phyloP scores from a whole-genome alignment of 495 filamentous ascomycete genomes.

The Podospora bellae-mahoneyi region DNA sequence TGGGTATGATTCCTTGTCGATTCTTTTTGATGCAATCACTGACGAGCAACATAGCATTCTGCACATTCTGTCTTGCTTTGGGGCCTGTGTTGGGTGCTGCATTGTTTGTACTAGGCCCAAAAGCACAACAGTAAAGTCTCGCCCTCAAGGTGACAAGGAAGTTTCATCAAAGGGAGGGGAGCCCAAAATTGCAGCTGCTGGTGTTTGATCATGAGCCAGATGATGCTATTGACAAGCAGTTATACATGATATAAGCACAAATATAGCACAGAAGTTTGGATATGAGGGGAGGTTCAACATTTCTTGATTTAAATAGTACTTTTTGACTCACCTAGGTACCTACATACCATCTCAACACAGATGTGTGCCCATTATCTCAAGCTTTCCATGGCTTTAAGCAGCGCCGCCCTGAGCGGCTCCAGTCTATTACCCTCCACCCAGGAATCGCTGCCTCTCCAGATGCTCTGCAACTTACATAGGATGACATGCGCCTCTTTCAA shows the following conservation, averaged over 20 bases:
- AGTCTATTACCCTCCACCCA: not conserved
- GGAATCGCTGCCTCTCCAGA: not conserved
- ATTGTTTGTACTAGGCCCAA: not conserved
- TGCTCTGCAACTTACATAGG: not conserved
- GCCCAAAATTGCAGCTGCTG: not conserved
- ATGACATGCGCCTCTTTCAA: not conserved
- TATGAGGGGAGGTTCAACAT: no score
- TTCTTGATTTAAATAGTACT: no score
- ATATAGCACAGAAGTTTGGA: no score
- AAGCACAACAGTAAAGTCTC: not conserved
- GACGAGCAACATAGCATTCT: not conserved
- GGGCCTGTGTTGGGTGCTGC: not conserved
- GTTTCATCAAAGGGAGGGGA: not conserved
- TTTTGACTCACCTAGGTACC: no score
- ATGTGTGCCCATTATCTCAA: not conserved
- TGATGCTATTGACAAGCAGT: not conserved
- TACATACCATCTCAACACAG: not conserved
- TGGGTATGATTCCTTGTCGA: not conserved
- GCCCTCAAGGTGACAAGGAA: not conserved
- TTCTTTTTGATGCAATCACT: not conserved
- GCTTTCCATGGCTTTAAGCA: not conserved
- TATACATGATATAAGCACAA: no score
- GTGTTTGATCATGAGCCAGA: not conserved
- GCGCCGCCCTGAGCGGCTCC: not conserved
- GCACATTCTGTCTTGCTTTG: not conserved